Evolutionary conservation across 2,329 filamentous ascomycete genomes (phyloP), one percentile per base, ranked within the genome.

Genomic region (Neonectria magnoliae): DNA sequence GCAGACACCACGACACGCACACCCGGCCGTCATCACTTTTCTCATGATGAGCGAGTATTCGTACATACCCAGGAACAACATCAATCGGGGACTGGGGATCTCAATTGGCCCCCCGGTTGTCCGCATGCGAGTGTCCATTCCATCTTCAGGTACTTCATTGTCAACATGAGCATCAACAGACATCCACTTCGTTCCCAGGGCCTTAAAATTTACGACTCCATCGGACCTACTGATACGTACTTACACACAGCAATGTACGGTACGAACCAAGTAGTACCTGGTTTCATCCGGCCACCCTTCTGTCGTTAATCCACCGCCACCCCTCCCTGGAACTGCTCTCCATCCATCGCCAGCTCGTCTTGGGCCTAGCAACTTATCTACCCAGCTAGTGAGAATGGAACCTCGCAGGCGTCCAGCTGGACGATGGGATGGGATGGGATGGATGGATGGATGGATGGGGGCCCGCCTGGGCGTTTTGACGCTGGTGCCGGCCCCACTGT

Each of bases 401-500:
- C 58, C 55, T 38, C 29, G 31, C 27, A 36, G 47, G 22, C 22
- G 33, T 29, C 33, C 44, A 57, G 29, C 44, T 33, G 38, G 14
- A 59, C n/a, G 38, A 42, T 42, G n/a, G 60, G 70, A 29, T 29
- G n/a, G 60, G 70, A 29, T 29, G 25, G 25, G 25, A 25, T 25
- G 25, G 25, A 25, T 25, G 25, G 25, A 25, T 25, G 4, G 22
- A 25, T 25, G 22, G 22, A 5, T 5, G 29, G 29, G 29, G 29
- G 29, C 29, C 29, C 9, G 36, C 36, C 36, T 38, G 36, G 36
- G 36, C 36, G 36, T 38, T 38, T 38, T 74, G 72, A 73, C 72
- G 72, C 65, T 74, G 11, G 22, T 25, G 25, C 45, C 55, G 62
- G 59, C 65, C 20, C 73, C 73, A 74, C 73, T 74, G 67, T 74